These are phyloP conservation scores for Magnaporthiopsis rhizophila DNA, from an alignment of 2,329 filamentous ascomycete species.

Conservation along the genomic window DNA sequence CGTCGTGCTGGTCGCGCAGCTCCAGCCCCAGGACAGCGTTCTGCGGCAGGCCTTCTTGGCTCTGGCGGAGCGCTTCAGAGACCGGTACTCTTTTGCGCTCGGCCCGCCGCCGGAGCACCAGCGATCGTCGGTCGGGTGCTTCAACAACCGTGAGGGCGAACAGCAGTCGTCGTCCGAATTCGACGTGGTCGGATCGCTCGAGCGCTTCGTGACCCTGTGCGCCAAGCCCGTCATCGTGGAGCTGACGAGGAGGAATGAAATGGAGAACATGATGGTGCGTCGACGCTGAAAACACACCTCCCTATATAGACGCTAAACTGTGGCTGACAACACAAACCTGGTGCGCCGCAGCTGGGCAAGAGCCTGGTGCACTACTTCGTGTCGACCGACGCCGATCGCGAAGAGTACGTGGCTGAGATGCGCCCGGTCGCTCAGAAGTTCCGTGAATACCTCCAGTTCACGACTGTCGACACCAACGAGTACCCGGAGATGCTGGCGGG, in stretches of 20 bases:
- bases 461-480: conserved; percentile 36
- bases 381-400: conserved; percentile 20
- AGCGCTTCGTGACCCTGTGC: conserved; percentile 30
- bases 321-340: conserved; percentile 12
- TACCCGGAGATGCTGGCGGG: conserved; percentile 34
- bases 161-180: conserved; percentile 26
- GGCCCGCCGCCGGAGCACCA: conserved; percentile 11
- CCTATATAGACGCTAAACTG: conserved; percentile 11
- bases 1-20: conserved; percentile 32
- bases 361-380: conserved; percentile 27
- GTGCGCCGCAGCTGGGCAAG: conserved; percentile 15
- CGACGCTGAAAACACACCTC: neutral
- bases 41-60: conserved; percentile 23
- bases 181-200: conserved; percentile 23
- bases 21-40: conserved; percentile 21
- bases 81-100: conserved; percentile 35
- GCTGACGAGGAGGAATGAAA: conserved; percentile 36
- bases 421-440: conserved; percentile 35
- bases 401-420: conserved; percentile 27
- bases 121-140: conserved; percentile 24
- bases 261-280: conserved; percentile 29
- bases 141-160: conserved; percentile 31
- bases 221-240: conserved; percentile 32
- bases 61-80: conserved; percentile 27
- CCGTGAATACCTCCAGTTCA: conserved; percentile 38